Evolutionary conservation across 1,139 yeast genomes (phyloP), one percentile per base, ranked within the genome.

Genomic region (Saccharomycopsis hybrid): DNA sequence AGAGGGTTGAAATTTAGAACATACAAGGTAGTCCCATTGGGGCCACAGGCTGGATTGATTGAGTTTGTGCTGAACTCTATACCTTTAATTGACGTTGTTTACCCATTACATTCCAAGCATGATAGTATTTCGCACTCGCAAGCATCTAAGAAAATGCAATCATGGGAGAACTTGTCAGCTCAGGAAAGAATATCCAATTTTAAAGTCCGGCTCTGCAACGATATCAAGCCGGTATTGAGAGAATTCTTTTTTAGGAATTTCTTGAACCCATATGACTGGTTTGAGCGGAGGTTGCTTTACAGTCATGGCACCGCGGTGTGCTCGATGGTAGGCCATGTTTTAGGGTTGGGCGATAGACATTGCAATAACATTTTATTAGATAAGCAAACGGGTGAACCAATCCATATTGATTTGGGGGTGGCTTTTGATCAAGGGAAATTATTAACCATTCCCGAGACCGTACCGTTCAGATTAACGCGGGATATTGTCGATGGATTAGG

Each of bases 321-420:
- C 1, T 89, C 97, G 0, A 85, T 94, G 48, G 82, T 89, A 25
- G 98, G 98, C 0, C 76, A 86, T 62, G 73, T 90, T 8, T 68
- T 94, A 33, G 99, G 99, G 0, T 72, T 94, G 9, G 99, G 99
- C 2, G 99, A 94, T 63, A 72, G 99, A 29, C 99, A 94, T 65
- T 79, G 95, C 61, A 88, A 88, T 63, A 94, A 94, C 62, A 84
- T 94, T 42, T 66, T 94, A 52, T 62, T 94, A n/a, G 97, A 94
- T 62, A 72, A 74, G 48, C 62, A 62, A 13, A 75, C 86, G 0
- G 98, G 98, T 0, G 97, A 90, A 58, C 95, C 96, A 0, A 82
- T 94, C 31, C 98, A 94, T 64, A 94, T 94, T 59, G 99, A 94
- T 64, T 70, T 94, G 36, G 99, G 98, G 0, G 92, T 92, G 50